Evolutionary conservation across 768 basidiomycete genomes (phyloP).

Genomic region (Hortiboletus flavorubellus): DNA sequence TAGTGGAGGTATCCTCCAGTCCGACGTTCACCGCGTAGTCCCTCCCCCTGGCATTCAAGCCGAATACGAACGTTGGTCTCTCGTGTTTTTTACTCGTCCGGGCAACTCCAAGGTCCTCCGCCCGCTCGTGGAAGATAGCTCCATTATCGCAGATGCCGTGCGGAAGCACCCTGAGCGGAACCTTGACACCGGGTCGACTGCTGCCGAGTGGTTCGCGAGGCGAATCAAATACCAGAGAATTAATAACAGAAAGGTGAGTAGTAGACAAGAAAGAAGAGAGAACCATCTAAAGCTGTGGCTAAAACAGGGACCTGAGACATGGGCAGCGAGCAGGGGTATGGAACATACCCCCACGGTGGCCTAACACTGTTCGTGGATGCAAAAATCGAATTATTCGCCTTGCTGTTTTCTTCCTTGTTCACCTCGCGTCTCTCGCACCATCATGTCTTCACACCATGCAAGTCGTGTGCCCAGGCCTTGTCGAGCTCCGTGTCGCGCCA

Average conservation of each 20-base stretch:
- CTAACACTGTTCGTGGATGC: neutral
- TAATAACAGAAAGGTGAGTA: constrained; percentile 40
- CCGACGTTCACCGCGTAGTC: constrained; percentile 62
- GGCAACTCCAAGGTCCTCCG: constrained; percentile 49
- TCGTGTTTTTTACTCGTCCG: constrained; percentile 67
- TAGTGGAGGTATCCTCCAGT: constrained; percentile 61
- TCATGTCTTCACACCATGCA: constrained; percentile 39
- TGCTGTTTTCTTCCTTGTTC: neutral
- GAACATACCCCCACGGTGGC: constrained; percentile 26
- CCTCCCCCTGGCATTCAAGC: constrained; percentile 59
- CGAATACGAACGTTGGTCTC: constrained; percentile 55
- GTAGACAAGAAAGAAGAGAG: neutral
- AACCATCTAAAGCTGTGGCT: neutral
- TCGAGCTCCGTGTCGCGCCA: constrained; percentile 14
- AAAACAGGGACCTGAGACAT: constrained; percentile 29
- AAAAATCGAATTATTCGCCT: neutral
- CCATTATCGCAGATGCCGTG: constrained; percentile 45
- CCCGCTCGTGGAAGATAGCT: constrained; percentile 50
- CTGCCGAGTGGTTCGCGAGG: constrained; percentile 40
- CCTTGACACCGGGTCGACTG: constrained; percentile 36
- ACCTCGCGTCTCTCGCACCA: neutral
- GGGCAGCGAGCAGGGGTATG: constrained; percentile 29
- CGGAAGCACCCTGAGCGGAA: constrained; percentile 35
- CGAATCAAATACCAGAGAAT: constrained; percentile 40
- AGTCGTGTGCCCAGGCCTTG: constrained; percentile 31